Evolutionary conservation across 164 flowering plant genomes (phyloP).

Genomic region (Chloranthus sessilifolius): DNA sequence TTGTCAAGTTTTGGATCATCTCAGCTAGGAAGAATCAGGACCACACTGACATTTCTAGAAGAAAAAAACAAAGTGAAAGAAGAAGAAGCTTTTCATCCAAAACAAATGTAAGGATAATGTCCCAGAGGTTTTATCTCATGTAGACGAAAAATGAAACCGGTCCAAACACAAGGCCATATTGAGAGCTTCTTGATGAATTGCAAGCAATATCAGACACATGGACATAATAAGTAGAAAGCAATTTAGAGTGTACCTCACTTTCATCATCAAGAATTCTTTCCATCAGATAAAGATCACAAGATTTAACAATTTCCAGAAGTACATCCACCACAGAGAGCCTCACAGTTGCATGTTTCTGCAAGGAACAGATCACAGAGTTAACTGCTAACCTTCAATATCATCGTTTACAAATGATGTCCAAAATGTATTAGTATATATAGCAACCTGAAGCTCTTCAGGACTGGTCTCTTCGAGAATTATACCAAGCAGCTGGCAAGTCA

Average conservation of each 20-base stretch:
- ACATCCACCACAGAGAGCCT: conserved; percentile 28
- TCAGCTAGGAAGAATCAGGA: too few relatives aligned
- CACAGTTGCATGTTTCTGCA: conserved; percentile 32
- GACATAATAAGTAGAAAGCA: background rate
- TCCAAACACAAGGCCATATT: too few relatives aligned
- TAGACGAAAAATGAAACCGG: too few relatives aligned
- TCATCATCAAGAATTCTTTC: conserved; percentile 34
- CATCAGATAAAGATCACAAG: conserved; percentile 33
- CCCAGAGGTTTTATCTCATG: too few relatives aligned
- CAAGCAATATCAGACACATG: background rate
- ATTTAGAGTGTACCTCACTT: conserved; percentile 23
- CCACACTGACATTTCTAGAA: too few relatives aligned
- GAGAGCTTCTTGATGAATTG: too few relatives aligned
- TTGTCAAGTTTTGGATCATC: background rate
- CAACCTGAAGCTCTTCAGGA: conserved; percentile 34
- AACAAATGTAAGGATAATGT: too few relatives aligned
- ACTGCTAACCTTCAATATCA: background rate
- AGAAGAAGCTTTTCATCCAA: too few relatives aligned
- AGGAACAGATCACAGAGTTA: conserved; percentile 5
- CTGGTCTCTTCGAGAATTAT: conserved; percentile 28
- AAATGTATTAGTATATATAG: background rate
- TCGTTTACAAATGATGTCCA: background rate
- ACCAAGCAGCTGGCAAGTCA: conserved; percentile 35
- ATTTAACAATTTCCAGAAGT: conserved; percentile 25
- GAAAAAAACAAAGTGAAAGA: too few relatives aligned